phyloP scores from a whole-genome alignment of 75 land plant species.

The Sequoiadendron giganteum region DNA sequence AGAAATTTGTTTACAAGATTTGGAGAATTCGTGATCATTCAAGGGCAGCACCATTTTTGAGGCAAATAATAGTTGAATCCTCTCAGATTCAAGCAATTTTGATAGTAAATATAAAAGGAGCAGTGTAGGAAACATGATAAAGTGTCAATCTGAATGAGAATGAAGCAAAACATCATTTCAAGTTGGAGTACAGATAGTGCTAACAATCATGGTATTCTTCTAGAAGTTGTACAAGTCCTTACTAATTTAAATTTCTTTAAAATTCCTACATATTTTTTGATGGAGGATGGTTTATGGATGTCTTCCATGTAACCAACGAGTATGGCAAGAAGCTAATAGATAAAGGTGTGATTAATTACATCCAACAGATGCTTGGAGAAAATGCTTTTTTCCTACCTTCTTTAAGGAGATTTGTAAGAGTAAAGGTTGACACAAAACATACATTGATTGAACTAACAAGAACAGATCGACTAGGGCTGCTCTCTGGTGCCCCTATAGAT shows the following conservation, averaged over 20 bases:
- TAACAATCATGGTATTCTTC: conserved; percentile 71
- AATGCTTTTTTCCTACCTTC: conserved; percentile 36
- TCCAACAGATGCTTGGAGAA: conserved; percentile 51
- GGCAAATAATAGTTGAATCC: no score
- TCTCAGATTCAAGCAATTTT: no score
- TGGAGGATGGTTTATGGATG: conserved; percentile 98
- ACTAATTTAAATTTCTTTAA: conserved; percentile 67
- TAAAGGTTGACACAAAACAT: conserved; percentile 34
- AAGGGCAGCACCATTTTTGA: no score
- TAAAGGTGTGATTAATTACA: conserved; percentile 40
- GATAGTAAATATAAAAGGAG: no score
- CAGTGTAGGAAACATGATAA: no score
- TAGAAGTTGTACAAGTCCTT: conserved; percentile 85
- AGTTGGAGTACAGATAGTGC: neutral
- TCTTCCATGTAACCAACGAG: conserved; percentile 79
- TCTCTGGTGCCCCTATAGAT: conserved; percentile 59
- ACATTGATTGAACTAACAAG: conserved; percentile 82
- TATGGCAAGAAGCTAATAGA: conserved; percentile 63
- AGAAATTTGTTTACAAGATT: no score
- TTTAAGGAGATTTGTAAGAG: conserved; percentile 44
- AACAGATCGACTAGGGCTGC: conserved; percentile 76
- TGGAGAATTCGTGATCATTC: no score
- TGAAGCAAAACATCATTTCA: no score
- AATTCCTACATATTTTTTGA: conserved; percentile 90
- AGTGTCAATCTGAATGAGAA: no score